Evolutionary conservation across 2,329 filamentous ascomycete species (phyloP).

Genomic region (Escovopsis sp.): DNA sequence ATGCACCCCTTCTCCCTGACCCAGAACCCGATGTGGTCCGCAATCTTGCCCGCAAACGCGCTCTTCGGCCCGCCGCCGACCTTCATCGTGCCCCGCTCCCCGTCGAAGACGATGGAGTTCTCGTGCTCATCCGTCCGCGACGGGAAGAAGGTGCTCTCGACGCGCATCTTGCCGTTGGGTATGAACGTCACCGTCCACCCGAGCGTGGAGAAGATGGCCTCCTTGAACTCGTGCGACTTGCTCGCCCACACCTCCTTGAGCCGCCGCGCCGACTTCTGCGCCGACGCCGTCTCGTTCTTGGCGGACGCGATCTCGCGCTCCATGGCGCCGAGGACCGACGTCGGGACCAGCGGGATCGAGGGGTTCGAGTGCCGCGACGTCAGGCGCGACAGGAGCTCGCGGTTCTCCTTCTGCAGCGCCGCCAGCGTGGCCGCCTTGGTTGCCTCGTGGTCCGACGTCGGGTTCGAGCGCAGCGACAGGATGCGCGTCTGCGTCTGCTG

Average conservation of each 20-base stretch:
- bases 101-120: constrained; percentile 72
- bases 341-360: constrained; percentile 53
- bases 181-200: constrained; percentile 95
- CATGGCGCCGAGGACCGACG: constrained; percentile 59
- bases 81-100: constrained; percentile 95
- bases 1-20: constrained; percentile 88
- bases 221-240: constrained; percentile 88
- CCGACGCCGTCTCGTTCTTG: constrained; percentile 51
- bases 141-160: constrained; percentile 74
- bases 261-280: constrained; percentile 70
- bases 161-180: constrained; percentile 90
- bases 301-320: constrained; percentile 63
- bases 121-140: constrained; percentile 53
- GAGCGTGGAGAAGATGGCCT: constrained; percentile 80
- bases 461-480: constrained; percentile 79
- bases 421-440: constrained; percentile 70
- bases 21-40: constrained; percentile 85
- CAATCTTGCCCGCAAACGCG: constrained; percentile 72
- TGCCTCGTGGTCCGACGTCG: constrained; percentile 71
- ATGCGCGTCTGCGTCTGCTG: constrained; percentile 65
- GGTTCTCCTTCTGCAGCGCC: constrained; percentile 70
- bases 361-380: constrained; percentile 25
- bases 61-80: constrained; percentile 81
- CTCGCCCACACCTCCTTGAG: constrained; percentile 86
- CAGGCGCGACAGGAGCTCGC: constrained; percentile 63